Conservation (phyloP, 305 asterid species). For the Fraxinus nigra region DNA sequence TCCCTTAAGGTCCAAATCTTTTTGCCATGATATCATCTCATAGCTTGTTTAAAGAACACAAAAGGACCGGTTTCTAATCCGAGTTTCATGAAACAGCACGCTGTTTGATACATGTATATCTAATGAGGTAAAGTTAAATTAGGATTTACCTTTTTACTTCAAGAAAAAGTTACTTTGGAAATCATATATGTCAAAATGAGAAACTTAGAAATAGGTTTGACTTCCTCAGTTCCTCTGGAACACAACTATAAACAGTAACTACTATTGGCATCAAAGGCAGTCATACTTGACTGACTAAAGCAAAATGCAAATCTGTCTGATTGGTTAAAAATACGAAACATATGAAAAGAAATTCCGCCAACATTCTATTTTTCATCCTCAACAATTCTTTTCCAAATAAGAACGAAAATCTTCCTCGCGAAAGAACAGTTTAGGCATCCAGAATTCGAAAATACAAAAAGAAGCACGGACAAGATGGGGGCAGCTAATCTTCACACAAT, state of each 20-base stretch:
- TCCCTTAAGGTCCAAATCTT: neutral
- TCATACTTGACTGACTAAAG: neutral
- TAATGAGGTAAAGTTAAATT: neutral
- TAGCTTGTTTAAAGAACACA: neutral
- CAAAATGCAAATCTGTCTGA: neutral
- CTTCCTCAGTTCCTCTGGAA: neutral
- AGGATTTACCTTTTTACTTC: neutral
- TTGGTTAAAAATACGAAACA: neutral
- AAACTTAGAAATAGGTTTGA: neutral
- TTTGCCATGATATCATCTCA: neutral
- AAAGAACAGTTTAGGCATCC: neutral
- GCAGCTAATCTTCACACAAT: conserved; percentile 34
- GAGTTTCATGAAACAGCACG: neutral
- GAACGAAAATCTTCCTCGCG: neutral
- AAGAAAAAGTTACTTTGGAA: neutral
- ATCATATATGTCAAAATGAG: neutral
- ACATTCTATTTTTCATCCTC: neutral
- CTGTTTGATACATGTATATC: neutral
- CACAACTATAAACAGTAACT: neutral
- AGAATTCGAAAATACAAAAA: neutral
- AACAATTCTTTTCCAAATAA: neutral
- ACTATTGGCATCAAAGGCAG: neutral
- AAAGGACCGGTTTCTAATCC: neutral
- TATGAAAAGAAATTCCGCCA: neutral
- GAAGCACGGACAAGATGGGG: neutral